These are phyloP conservation scores for Pisolithus orientalis DNA, from an alignment of 768 basidiomycete genomes.

Conservation along the genomic window DNA sequence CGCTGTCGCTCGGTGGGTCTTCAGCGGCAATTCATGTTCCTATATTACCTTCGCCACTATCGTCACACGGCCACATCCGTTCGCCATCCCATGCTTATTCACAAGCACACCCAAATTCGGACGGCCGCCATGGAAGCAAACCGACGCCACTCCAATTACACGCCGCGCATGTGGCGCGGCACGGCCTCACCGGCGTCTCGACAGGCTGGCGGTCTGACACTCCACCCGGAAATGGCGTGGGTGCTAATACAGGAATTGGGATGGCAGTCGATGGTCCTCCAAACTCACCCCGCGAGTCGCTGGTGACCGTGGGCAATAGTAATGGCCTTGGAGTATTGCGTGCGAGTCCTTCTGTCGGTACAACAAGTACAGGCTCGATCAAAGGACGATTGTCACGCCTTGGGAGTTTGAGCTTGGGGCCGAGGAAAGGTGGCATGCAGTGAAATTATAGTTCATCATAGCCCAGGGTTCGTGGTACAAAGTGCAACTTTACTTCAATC, in stretches of 20 bases:
- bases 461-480: background rate
- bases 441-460: background rate
- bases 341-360: conserved; percentile 41
- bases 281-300: conserved; percentile 64
- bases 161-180: conserved; percentile 72
- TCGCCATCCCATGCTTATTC: background rate
- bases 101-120: background rate
- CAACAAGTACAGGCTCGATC: conserved; percentile 61
- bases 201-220: conserved; percentile 62
- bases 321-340: conserved; percentile 21
- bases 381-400: conserved; percentile 73
- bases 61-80: conserved; percentile 1
- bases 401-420: conserved; percentile 57
- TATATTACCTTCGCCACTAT: conserved; percentile 34
- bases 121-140: conserved; percentile 29
- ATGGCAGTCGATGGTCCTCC: background rate
- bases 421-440: background rate
- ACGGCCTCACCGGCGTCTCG: conserved; percentile 78
- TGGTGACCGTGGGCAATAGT: conserved; percentile 61
- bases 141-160: conserved; percentile 77
- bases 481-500: background rate
- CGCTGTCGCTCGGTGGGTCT: conserved; percentile 46
- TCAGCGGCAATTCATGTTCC: conserved; percentile 38
- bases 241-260: conserved; percentile 35
- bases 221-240: conserved; percentile 6